A percentile compares a stretch with the other conserved stretches of the same genome.
Conservation (phyloP, 2,329 filamentous ascomycete genomes). For the Elsinoe perseae region DNA sequence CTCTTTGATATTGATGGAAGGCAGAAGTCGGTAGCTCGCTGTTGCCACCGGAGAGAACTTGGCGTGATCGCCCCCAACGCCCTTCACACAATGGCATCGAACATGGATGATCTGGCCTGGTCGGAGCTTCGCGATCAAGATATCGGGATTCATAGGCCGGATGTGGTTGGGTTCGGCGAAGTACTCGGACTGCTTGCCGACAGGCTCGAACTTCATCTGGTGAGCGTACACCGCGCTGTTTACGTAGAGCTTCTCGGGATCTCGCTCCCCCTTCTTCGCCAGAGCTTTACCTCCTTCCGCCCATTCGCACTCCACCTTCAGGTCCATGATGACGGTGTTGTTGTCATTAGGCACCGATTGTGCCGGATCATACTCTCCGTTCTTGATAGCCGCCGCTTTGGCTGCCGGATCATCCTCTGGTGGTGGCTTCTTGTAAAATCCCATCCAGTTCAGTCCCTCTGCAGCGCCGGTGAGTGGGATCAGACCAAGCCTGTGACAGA, state of each 20-base stretch:
- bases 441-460: constrained; percentile 71
- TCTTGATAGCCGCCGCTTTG: constrained; percentile 35
- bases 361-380: constrained; percentile 36
- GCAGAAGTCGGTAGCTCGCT: constrained; percentile 83
- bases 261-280: constrained; percentile 63
- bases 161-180: constrained; percentile 60
- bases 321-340: constrained; percentile 75
- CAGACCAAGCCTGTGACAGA: constrained; percentile 80
- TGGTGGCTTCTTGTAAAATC: constrained; percentile 68
- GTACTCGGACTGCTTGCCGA: constrained; percentile 61
- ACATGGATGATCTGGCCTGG: constrained; percentile 82
- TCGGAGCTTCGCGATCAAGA: constrained; percentile 86
- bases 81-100: constrained; percentile 90
- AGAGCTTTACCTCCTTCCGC: constrained; percentile 52
- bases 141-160: constrained; percentile 76
- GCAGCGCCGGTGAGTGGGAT: constrained; percentile 78
- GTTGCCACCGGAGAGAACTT: constrained; percentile 97
- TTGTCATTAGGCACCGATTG: constrained; percentile 56
- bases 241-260: constrained; percentile 76
- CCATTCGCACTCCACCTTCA: constrained; percentile 72
- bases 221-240: constrained; percentile 59
- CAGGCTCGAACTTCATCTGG: constrained; percentile 63
- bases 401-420: constrained; percentile 48
- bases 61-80: constrained; percentile 85
- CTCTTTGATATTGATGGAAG: constrained; percentile 71